Evolutionary conservation across 2,329 filamentous ascomycete species (phyloP).

Genomic region (Penicillium capsulatum): DNA sequence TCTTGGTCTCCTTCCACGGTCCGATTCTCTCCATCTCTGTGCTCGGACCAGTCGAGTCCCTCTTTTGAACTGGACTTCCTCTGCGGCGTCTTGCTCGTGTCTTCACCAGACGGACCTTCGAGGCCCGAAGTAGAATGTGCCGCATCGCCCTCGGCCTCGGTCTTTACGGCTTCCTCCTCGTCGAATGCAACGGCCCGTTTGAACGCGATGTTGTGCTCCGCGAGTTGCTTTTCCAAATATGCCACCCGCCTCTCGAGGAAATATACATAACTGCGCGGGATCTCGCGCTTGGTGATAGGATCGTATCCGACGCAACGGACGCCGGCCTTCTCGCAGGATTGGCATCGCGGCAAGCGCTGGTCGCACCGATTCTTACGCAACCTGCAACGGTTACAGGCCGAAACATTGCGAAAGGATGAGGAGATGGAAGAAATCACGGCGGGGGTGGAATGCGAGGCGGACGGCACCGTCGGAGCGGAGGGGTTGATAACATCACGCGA

Average conservation of each 20-base stretch:
- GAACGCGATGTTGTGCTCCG: slow-evolving; percentile 65
- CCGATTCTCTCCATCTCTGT: slow-evolving; percentile 19
- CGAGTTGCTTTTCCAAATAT: slow-evolving; percentile 74
- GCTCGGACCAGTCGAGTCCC: slow-evolving; percentile 18
- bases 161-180: slow-evolving; percentile 37
- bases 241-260: slow-evolving; percentile 85
- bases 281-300: slow-evolving; percentile 92
- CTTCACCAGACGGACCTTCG: slow-evolving; percentile 17
- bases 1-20: slow-evolving; percentile 39
- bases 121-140: slow-evolving; percentile 15
- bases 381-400: slow-evolving; percentile 88
- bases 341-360: slow-evolving; percentile 84
- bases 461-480: slow-evolving; percentile 12
- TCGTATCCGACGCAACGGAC: slow-evolving; percentile 94
- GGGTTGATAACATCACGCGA: slow-evolving; percentile 17
- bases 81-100: slow-evolving; percentile 11
- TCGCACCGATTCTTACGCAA: slow-evolving; percentile 93
- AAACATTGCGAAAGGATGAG: slow-evolving; percentile 73
- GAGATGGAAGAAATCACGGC: slow-evolving; percentile 27
- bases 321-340: slow-evolving; percentile 86
- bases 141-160: slow-evolving; percentile 28
- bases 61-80: slow-evolving; percentile 19
- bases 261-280: slow-evolving; percentile 87
- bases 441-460: slow-evolving; percentile 20
- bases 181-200: slow-evolving; percentile 68